These are phyloP conservation scores for Pulveroboletus ravenelii DNA, from an alignment of 768 basidiomycete genomes.

Conservation along the genomic window DNA sequence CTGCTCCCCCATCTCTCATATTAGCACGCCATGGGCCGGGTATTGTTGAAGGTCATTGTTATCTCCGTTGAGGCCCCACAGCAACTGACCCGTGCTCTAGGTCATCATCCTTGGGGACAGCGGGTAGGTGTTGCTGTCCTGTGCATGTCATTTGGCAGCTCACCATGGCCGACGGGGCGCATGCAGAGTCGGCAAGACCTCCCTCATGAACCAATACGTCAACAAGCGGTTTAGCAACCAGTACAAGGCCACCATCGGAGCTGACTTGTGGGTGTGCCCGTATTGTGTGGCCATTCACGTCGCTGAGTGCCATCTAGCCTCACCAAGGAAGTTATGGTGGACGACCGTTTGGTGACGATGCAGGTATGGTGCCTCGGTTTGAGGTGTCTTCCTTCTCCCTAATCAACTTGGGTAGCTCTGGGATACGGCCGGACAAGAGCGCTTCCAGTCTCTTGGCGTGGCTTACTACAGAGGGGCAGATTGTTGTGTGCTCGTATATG, in stretches of 20 bases:
- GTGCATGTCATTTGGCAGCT: constrained; percentile 6
- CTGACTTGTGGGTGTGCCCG: constrained; percentile 74
- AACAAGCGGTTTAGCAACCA: constrained; percentile 99
- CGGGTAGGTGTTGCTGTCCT: constrained; percentile 51
- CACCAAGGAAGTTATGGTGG: constrained; percentile 98
- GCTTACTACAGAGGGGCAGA: constrained; percentile 99
- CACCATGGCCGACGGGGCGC: constrained; percentile 2
- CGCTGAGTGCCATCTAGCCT: constrained; percentile 46
- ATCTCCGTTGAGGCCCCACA: neutral
- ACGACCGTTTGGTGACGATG: constrained; percentile 98
- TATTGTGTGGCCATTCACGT: constrained; percentile 4
- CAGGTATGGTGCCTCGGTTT: constrained; percentile 55
- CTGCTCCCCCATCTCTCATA: neutral
- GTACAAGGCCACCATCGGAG: constrained; percentile 98
- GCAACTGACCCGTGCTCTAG: constrained; percentile 37
- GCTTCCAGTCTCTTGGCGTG: constrained; percentile 98
- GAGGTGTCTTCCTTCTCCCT: neutral
- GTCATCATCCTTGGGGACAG: constrained; percentile 99
- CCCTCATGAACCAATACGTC: constrained; percentile 99
- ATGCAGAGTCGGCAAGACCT: constrained; percentile 93
- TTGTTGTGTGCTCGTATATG: constrained; percentile 98
- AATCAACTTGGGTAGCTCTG: constrained; percentile 63
- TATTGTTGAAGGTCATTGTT: constrained; percentile 69
- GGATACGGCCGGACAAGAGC: constrained; percentile 99
- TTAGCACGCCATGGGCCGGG: constrained; percentile 63